Percentiles rank a stretch among this genome's conserved stretches.
Evolutionary conservation across 2,329 filamentous ascomycete genomes (phyloP).

Genomic region (Paraphoma chrysanthemicola): DNA sequence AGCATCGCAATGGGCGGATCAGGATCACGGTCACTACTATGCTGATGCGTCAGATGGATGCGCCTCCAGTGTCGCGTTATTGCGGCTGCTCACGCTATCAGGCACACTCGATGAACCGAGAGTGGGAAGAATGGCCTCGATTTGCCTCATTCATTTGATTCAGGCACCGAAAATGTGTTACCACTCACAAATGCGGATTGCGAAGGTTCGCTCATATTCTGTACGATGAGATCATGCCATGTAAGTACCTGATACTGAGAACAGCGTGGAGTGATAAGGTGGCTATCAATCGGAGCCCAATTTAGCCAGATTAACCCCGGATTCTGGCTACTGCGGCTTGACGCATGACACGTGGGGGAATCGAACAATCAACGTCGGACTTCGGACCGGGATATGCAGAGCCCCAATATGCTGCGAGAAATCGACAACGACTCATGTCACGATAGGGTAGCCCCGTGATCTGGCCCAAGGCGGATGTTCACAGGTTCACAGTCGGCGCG

Average conservation of each 20-base stretch:
- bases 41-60: no score
- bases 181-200: neutral
- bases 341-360: slow-evolving; percentile 5
- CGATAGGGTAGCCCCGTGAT: no score
- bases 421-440: neutral
- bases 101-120: no score
- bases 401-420: neutral
- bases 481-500: neutral
- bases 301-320: slow-evolving; percentile 6
- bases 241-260: neutral
- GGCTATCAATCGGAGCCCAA: neutral
- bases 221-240: slow-evolving; percentile 4
- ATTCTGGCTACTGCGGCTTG: slow-evolving; percentile 2
- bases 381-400: slow-evolving; percentile 1
- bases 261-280: neutral
- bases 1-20: neutral
- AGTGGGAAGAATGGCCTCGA: neutral
- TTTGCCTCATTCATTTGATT: neutral
- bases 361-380: slow-evolving; percentile 1
- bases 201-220: neutral
- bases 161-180: neutral
- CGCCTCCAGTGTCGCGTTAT: no score
- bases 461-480: neutral
- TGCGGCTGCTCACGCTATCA: no score
- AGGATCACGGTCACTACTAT: neutral